Base-by-base conservation (phyloP, 2,329 filamentous ascomycete genomes). In the Trichoderma endophyticum region DNA sequence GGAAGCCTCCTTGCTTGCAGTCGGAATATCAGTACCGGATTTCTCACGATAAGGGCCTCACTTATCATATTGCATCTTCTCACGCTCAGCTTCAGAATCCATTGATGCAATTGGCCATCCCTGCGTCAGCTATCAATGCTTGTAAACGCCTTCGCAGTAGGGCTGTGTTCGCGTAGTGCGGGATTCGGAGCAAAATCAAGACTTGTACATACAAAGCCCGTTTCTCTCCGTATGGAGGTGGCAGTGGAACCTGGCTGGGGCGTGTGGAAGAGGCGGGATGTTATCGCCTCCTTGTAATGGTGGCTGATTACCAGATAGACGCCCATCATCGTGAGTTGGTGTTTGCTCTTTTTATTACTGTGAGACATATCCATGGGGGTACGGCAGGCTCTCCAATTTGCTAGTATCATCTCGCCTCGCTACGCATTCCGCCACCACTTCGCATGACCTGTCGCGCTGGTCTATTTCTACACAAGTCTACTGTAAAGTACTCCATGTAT, bases 291-390 rank as follows among this genome's bases (percentile, higher is more conserved):
- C 34, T 18, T 60, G 36, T 26, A 69, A 69, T 32, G 7, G 56
- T 51, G 65, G 65, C 54, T 34, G 56, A 60, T 60, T 39, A 67
- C 51, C 14, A 67, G 34, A 36, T 36, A 36, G 64, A 57, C 54
- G 54, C 54, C 18, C 56, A 61, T 69, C n/a, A 51, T 54, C 51
- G 43, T 56, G n/a, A 66, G 30, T 56, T 54, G 63, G 48, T 61
- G 66, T 69, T 69, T 61, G 36, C 66, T 69, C 28, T 34, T 69
- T 48, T 21, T 61, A 69, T 69, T 61, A 61, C 28, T 34, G 66
- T 69, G 66, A 69, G 66, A 69, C 66, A 69, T 61, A 32, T 34
- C 6, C 39, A 60, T 15, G 39, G 48, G 51, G 36, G 36, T 24
- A 60, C 56, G n/a, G 26, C 39, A 43, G 30, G 66, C 54, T 48